Percentiles rank a stretch among this genome's conserved stretches.
These are phyloP conservation scores for Xylariales sp. DNA, from an alignment of 2,329 filamentous ascomycete genomes.

Conservation along the genomic window DNA sequence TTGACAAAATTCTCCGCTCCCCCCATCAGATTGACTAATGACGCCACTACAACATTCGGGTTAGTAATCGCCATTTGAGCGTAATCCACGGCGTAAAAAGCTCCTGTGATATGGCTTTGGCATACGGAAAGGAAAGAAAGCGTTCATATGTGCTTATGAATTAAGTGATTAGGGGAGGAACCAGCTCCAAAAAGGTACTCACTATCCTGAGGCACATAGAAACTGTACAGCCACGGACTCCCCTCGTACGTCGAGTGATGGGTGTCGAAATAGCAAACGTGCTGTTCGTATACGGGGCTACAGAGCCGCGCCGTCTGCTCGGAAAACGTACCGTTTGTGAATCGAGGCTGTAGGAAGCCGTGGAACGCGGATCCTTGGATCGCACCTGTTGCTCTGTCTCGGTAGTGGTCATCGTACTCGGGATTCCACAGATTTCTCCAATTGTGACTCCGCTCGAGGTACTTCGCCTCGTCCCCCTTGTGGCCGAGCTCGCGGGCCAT, in stretches of 20 bases:
- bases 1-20: slow-evolving; percentile 66
- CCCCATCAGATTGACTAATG: slow-evolving; percentile 61
- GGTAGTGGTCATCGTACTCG: slow-evolving; percentile 53
- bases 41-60: slow-evolving; percentile 38
- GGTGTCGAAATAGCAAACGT: slow-evolving; percentile 60
- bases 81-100: not conserved
- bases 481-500: slow-evolving; percentile 69
- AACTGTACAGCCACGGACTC: slow-evolving; percentile 76
- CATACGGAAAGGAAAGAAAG: not conserved
- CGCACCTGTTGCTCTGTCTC: slow-evolving; percentile 38
- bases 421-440: slow-evolving; percentile 76
- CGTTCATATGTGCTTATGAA: no score
- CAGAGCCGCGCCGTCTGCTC: slow-evolving; percentile 76
- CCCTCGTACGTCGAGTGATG: slow-evolving; percentile 58
- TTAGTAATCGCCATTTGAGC: not conserved
- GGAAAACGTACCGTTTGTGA: slow-evolving; percentile 72
- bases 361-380: slow-evolving; percentile 61
- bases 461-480: slow-evolving; percentile 68
- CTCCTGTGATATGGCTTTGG: no score
- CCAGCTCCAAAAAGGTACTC: not conserved
- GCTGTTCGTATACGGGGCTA: slow-evolving; percentile 61
- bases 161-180: not conserved
- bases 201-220: slow-evolving; percentile 67
- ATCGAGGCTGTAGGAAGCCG: slow-evolving; percentile 78
- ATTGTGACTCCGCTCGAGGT: slow-evolving; percentile 70